Evolutionary conservation across 164 flowering plant genomes (phyloP), one percentile per base, ranked within the genome.

Genomic region (Dillenia suffruticosa): DNA sequence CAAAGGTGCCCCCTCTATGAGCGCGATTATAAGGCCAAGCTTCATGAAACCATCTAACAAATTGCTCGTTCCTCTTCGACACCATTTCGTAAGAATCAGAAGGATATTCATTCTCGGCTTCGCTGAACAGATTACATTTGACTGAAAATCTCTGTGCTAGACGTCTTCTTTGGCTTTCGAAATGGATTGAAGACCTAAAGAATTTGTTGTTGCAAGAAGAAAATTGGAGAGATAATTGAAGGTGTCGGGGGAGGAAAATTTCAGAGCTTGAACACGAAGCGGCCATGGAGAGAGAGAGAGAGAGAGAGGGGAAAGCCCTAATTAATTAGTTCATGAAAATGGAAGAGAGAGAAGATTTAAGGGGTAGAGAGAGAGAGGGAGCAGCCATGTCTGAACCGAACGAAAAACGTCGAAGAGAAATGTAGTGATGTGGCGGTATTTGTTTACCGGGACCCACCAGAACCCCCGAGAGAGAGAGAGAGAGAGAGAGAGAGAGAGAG

Each of bases 21-120:
- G 86, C 86, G 66, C 70, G 68, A 63, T 81, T 66, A 65, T 85
- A 85, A 0, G 88, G 86, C 91, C 88, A 83, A 8, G 88, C 78
- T 69, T 85, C 88, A 3, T 84, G 74, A 57, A 85, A 82, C 75
- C 79, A 83, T 5, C 70, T 56, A 47, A 83, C 86, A 49, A 83
- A 83, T 65, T 70, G 80, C 71, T 82, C 64, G 62, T 80, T 81
- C 46, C 74, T 78, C 77, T 16, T 1, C 64, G 12, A 26, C 69
- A 10, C 45, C 69, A 6, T 32, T 32, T 7, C 40, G 40, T 32
- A 4, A 32, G 40, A 32, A 32, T 32, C 40, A 32, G 40, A 32
- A 32, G 40, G 5, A 32, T 5, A 32, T 32, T 32, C 40, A 16
- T 44, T 46, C 51, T 68, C 76, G 2, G 54, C 50, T 53, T 77